Evolutionary conservation across 441 rosid genomes (phyloP).

Genomic region (Brassica balearica): DNA sequence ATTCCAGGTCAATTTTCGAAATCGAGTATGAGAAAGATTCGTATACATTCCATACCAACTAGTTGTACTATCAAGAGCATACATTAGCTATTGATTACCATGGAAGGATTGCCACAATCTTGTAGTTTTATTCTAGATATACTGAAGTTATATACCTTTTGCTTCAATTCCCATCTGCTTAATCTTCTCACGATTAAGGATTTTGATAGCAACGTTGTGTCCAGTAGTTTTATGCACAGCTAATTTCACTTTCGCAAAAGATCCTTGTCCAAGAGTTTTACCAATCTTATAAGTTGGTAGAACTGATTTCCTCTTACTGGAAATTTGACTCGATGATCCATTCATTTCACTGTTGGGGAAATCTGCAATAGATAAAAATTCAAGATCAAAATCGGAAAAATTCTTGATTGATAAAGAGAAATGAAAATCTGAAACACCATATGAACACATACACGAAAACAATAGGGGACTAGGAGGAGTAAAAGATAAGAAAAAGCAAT

Average conservation of each 20-base stretch:
- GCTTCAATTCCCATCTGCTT: constrained; percentile 72
- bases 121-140: background rate
- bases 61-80: background rate
- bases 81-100: background rate
- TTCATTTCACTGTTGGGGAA: constrained; percentile 50
- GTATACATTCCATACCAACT: background rate
- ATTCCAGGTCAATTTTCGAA: background rate
- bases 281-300: constrained; percentile 80
- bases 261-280: constrained; percentile 84
- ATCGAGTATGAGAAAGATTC: background rate
- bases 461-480: background rate
- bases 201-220: constrained; percentile 91
- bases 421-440: background rate
- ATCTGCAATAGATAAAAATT: background rate
- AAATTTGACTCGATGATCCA: constrained; percentile 50
- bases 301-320: constrained; percentile 49
- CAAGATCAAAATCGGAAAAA: background rate
- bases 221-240: constrained; percentile 83
- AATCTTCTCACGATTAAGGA: constrained; percentile 83
- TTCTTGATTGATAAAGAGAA: background rate
- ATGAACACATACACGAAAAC: constrained; percentile 10
- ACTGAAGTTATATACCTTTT: constrained; percentile 59
- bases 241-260: constrained; percentile 90
- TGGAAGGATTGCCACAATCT: background rate
- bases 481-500: constrained; percentile 2